Conservation (phyloP, 2,329 filamentous ascomycete genomes). For the Cryphonectria naterciae region DNA sequence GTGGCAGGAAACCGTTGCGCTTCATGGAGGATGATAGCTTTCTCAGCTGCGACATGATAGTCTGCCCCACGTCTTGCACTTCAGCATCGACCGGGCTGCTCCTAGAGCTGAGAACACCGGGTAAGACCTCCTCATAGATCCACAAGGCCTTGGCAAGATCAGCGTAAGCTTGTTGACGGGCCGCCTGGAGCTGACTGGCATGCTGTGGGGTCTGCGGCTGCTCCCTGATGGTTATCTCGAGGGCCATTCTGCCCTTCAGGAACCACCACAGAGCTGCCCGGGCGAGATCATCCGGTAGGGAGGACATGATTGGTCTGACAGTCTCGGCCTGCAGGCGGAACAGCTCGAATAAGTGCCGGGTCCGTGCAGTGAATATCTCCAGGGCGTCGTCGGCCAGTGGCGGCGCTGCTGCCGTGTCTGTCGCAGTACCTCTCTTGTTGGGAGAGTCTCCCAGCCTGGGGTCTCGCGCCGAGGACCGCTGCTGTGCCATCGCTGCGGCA, state of each 20-base stretch:
- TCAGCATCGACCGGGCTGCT: slow-evolving; percentile 49
- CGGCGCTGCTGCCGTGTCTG: slow-evolving; percentile 9
- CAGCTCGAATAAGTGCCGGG: slow-evolving; percentile 73
- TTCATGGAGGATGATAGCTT: slow-evolving; percentile 83
- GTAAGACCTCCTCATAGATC: slow-evolving; percentile 65
- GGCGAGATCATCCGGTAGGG: slow-evolving; percentile 68
- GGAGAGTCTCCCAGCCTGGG: slow-evolving; percentile 29
- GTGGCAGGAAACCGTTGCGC: slow-evolving; percentile 77
- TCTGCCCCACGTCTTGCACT: slow-evolving; percentile 57
- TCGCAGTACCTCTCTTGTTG: slow-evolving; percentile 30
- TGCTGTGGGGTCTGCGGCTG: slow-evolving; percentile 58
- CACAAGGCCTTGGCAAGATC: slow-evolving; percentile 86
- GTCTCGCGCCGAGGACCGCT: slow-evolving; percentile 33
- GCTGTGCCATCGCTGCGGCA: slow-evolving; percentile 31
- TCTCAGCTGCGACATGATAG: slow-evolving; percentile 66
- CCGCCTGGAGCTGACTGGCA: slow-evolving; percentile 57
- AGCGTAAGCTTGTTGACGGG: slow-evolving; percentile 77
- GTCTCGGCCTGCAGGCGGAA: slow-evolving; percentile 80
- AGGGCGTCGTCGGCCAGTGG: slow-evolving; percentile 67
- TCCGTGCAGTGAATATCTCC: slow-evolving; percentile 69
- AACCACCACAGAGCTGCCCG: slow-evolving; percentile 89
- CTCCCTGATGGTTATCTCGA: slow-evolving; percentile 74
- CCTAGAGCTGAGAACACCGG: slow-evolving; percentile 52
- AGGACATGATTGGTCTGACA: slow-evolving; percentile 66
- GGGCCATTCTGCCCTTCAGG: slow-evolving; percentile 73